Conservation (phyloP, 768 basidiomycete genomes). For the Chalciporus piperatus region DNA sequence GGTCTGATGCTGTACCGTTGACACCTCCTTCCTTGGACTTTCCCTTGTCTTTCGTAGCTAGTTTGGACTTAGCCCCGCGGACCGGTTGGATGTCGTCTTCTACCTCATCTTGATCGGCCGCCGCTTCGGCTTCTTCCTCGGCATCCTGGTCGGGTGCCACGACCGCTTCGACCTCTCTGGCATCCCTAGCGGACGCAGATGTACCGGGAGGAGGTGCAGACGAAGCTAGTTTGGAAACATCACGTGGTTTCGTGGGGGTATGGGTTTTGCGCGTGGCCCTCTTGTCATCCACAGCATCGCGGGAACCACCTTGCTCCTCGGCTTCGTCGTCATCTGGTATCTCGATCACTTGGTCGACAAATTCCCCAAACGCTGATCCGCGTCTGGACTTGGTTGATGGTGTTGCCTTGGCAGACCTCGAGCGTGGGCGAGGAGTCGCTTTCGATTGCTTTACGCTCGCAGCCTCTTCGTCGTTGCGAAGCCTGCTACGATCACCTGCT, state of each 20-base stretch:
- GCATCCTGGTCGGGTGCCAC: constrained; percentile 14
- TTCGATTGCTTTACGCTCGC: background rate
- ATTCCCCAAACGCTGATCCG: constrained; percentile 8
- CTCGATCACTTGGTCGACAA: constrained; percentile 23
- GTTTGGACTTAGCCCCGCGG: background rate
- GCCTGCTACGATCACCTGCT: constrained; percentile 2
- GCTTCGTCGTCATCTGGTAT: constrained; percentile 20
- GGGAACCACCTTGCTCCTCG: background rate
- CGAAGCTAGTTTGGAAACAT: constrained; percentile 2
- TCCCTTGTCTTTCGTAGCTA: background rate
- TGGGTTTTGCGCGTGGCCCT: background rate
- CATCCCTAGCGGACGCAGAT: constrained; percentile 24
- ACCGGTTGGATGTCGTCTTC: background rate
- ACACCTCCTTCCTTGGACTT: background rate
- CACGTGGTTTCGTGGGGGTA: constrained; percentile 4
- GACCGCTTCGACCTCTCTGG: constrained; percentile 27
- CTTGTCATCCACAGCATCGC: background rate
- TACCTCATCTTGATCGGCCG: background rate
- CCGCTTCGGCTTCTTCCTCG: constrained; percentile 2
- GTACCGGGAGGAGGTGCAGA: constrained; percentile 8
- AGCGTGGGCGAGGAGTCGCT: constrained; percentile 1
- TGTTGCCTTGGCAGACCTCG: constrained; percentile 10
- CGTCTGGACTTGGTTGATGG: constrained; percentile 2
- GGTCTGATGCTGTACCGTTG: no score
- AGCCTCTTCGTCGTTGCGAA: background rate